Evolutionary conservation across 768 basidiomycete genomes (phyloP).

Genomic region (Serendipita vermifera): DNA sequence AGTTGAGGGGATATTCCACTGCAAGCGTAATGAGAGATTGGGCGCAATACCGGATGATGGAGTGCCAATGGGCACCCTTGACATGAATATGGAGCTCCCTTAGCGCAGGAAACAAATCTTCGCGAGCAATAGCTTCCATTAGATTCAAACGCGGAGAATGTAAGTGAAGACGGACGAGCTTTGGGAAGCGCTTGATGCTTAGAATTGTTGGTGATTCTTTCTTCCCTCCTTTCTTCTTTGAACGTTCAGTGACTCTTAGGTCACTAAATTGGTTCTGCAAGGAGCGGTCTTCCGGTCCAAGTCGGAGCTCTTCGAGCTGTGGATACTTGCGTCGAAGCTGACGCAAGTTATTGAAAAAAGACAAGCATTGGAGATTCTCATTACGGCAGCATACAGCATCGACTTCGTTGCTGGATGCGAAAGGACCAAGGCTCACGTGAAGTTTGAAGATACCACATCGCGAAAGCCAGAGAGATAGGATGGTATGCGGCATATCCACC

Average conservation of each 20-base stretch:
- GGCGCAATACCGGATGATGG: not conserved
- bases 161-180: not conserved
- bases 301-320: not conserved
- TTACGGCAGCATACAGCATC: not conserved
- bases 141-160: not conserved
- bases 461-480: not conserved
- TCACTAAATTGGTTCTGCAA: too few species aligned
- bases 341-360: not conserved
- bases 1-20: too few species aligned
- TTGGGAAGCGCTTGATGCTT: not conserved
- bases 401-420: not conserved
- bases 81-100: not conserved
- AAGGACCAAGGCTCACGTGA: not conserved
- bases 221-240: not conserved
- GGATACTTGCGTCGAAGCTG: not conserved
- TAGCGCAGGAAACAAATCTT: not conserved
- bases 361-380: not conserved
- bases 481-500: not conserved
- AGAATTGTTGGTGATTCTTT: not conserved
- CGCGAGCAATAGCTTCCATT: not conserved
- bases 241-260: not conserved
- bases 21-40: not conserved
- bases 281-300: too few species aligned
- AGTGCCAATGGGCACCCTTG: not conserved
- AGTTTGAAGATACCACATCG: not conserved